phyloP scores from a whole-genome alignment of 2,329 filamentous ascomycete species.

The Elsinoe batatas region DNA sequence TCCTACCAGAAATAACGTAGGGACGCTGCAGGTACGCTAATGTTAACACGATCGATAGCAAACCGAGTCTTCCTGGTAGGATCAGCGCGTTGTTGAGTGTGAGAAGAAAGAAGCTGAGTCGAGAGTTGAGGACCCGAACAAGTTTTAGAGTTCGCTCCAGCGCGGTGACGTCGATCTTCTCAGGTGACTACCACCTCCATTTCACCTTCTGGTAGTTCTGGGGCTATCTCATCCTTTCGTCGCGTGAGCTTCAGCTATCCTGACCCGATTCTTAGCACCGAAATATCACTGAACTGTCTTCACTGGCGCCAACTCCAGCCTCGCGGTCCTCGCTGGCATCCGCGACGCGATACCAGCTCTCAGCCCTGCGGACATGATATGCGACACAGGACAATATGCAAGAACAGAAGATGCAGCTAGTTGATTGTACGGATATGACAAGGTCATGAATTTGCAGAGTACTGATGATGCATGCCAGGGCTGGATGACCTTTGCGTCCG shows the following conservation, averaged over 20 bases:
- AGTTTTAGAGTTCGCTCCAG: conserved; percentile 5
- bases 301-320: too few species aligned
- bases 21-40: too few species aligned
- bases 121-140: not conserved
- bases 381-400: conserved; percentile 55
- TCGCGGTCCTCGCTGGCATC: not conserved
- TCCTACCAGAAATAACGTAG: too few species aligned
- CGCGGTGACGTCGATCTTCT: conserved; percentile 6
- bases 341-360: not conserved
- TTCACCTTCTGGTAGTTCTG: not conserved
- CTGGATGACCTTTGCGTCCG: conserved; percentile 95
- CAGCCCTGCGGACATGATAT: conserved; percentile 47
- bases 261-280: too few species aligned
- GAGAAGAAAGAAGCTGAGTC: not conserved
- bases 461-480: conserved; percentile 47
- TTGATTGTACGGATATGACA: conserved; percentile 60
- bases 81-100: not conserved
- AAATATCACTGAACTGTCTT: too few species aligned
- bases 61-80: too few species aligned
- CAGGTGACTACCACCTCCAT: not conserved
- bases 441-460: not conserved
- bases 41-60: too few species aligned
- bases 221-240: too few species aligned
- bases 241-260: too few species aligned
- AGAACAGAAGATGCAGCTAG: conserved; percentile 70